A percentile compares a stretch with the other conserved stretches of the same genome.
Evolutionary conservation across 768 basidiomycete genomes (phyloP).

Genomic region (Terana coerulea): DNA sequence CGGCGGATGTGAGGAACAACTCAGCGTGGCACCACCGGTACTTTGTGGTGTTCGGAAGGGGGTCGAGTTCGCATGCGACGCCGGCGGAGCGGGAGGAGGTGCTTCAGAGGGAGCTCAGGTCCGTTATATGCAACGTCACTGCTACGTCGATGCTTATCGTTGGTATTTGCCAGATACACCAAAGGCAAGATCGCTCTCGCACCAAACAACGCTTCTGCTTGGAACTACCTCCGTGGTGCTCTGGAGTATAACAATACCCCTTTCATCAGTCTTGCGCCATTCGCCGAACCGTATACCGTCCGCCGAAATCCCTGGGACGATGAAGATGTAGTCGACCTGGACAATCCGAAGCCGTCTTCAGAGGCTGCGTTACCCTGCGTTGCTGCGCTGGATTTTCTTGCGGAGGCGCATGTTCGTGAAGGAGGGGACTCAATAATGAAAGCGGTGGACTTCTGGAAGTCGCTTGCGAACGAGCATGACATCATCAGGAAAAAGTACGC

Average conservation of each 20-base stretch:
- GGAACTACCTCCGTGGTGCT: conserved; percentile 95
- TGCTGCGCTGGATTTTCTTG: conserved; percentile 81
- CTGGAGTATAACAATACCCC: conserved; percentile 60
- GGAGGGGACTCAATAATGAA: conserved; percentile 43
- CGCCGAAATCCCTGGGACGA: conserved; percentile 25
- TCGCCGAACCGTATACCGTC: conserved; percentile 62
- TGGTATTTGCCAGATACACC: conserved; percentile 58
- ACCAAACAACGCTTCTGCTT: conserved; percentile 92
- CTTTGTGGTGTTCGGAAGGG: conserved; percentile 76
- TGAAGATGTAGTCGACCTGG: conserved; percentile 61
- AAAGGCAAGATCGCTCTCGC: conserved; percentile 81
- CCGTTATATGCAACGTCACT: conserved; percentile 29
- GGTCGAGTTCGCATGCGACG: conserved; percentile 44
- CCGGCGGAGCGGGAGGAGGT: conserved; percentile 56
- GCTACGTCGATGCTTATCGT: not conserved
- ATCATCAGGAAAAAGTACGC: conserved; percentile 72
- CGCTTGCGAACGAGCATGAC: conserved; percentile 66
- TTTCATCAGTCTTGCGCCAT: conserved; percentile 49
- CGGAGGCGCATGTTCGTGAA: conserved; percentile 64
- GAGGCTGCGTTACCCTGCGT: conserved; percentile 73
- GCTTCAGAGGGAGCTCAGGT: conserved; percentile 72
- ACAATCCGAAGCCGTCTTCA: conserved; percentile 64
- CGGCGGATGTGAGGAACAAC: conserved; percentile 86
- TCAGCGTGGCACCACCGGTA: conserved; percentile 97
- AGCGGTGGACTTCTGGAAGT: conserved; percentile 53